Conservation (phyloP, 2,329 filamentous ascomycete genomes). For the Clonostachys chloroleuca region DNA sequence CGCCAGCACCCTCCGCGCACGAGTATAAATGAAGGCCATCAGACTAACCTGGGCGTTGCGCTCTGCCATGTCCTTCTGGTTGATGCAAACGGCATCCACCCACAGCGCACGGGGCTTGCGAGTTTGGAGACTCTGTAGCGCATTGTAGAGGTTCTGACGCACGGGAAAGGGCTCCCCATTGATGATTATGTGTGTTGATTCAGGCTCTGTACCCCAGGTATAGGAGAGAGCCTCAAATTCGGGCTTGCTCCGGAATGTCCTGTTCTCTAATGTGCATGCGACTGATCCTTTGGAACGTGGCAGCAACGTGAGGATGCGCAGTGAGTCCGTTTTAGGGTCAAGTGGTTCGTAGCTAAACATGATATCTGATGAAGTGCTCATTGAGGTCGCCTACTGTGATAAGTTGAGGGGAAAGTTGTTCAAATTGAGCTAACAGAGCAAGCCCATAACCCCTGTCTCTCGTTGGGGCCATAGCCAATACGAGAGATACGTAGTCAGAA, state of each 20-base stretch:
- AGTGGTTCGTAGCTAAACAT: too few species aligned
- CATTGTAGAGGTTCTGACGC: background rate
- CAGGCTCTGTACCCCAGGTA: conserved; percentile 4
- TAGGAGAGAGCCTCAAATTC: conserved; percentile 6
- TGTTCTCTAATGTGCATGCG: too few species aligned
- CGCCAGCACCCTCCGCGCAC: background rate
- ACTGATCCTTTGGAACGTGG: too few species aligned
- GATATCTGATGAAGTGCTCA: too few species aligned
- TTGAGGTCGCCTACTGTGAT: too few species aligned
- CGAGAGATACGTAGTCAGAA: too few species aligned
- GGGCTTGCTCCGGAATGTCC: background rate
- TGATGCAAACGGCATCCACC: conserved; percentile 4
- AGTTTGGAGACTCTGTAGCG: background rate
- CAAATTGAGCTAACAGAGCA: too few species aligned
- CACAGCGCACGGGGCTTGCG: background rate
- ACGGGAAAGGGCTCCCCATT: background rate
- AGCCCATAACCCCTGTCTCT: too few species aligned
- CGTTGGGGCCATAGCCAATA: too few species aligned
- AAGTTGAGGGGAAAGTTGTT: too few species aligned
- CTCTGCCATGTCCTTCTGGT: conserved; percentile 3
- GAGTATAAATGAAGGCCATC: conserved; percentile 2
- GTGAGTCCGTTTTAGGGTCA: too few species aligned
- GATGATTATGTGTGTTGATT: background rate
- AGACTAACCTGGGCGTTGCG: conserved; percentile 1
- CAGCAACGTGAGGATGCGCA: too few species aligned